Evolutionary conservation across 371 early-diverging fungal species (phyloP), one percentile per base, ranked within the genome.

Genomic region (Conidiobolus incongruus): DNA sequence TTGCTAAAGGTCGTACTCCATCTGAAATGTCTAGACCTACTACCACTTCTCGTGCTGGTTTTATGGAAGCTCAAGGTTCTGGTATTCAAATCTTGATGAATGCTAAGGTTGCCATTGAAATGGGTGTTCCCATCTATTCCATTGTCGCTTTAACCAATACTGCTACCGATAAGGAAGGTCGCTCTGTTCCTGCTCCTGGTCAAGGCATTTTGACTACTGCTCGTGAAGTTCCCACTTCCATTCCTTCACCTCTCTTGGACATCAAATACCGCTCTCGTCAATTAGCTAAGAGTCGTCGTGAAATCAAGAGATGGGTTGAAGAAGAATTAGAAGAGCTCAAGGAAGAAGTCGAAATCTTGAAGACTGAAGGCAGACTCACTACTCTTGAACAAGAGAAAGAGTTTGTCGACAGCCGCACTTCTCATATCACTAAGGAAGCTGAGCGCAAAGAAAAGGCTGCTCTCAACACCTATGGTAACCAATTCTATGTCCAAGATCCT

Each of bases 91-190:
- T 91, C 44, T 60, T 93, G 49, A 93, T 90, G 91, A 72, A 78
- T 24, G 92, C 88, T 33, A 58, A 70, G 28, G 65, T 85, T 31
- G 94, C 94, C 13, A 65, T 93, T 47, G 72, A 93, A 60, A 92
- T 93, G 72, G 94, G 92, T 54, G 81, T 81, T 28, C 92, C 94
- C 15, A 77, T 93, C 51, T 88, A 89, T 47, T 91, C 81, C 68
- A 79, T 93, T 50, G 65, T 93, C 51, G 92, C 84, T 42, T 66
- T 79, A 45, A 83, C 83, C 50, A 86, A 80, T 65, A 91, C 92
- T 44, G 90, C 94, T 33, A 82, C 86, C 39, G 94, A 93, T 62
- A 93, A 93, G 72, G 84, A 89, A 67, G 91, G 92, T 38, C 81
- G 91, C 47, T 86, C 87, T 11, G 76, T 91, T 19, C 94, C 92